Conservation (phyloP, 2,329 filamentous ascomycete species). For the Pseudopyrenochaeta lycopersici region DNA sequence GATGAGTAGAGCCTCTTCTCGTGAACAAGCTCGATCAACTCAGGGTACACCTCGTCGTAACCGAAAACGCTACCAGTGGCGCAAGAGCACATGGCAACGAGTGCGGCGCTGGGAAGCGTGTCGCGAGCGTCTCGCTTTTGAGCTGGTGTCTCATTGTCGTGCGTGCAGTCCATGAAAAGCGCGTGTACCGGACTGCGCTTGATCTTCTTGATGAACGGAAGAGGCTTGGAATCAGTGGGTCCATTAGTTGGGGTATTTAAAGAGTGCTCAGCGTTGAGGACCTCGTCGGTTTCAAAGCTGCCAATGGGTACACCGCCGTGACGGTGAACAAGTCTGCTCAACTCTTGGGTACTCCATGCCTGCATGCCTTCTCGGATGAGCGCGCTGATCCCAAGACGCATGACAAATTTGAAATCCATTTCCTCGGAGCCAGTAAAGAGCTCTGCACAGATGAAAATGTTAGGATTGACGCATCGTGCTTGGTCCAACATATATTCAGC, state of each 20-base stretch:
- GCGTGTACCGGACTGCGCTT: slow-evolving; percentile 90
- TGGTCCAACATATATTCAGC: slow-evolving; percentile 95
- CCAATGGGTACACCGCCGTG: slow-evolving; percentile 95
- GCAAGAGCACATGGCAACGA: slow-evolving; percentile 95
- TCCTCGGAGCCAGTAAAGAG: slow-evolving; percentile 95
- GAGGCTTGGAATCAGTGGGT: slow-evolving; percentile 26
- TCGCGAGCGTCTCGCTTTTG: slow-evolving; percentile 95
- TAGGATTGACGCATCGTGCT: slow-evolving; percentile 85
- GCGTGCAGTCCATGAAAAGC: slow-evolving; percentile 98
- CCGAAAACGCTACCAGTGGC: slow-evolving; percentile 97
- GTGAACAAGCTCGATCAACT: slow-evolving; percentile 89
- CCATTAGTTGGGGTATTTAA: slow-evolving; percentile 40
- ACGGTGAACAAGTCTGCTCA: slow-evolving; percentile 90
- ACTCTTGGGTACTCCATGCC: slow-evolving; percentile 91
- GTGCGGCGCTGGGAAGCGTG: slow-evolving; percentile 89
- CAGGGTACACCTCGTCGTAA: slow-evolving; percentile 95
- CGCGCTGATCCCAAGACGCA: slow-evolving; percentile 87
- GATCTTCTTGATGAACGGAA: slow-evolving; percentile 80
- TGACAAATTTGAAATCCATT: slow-evolving; percentile 95
- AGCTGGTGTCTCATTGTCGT: slow-evolving; percentile 95
- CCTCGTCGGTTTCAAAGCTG: slow-evolving; percentile 94
- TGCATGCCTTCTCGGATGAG: slow-evolving; percentile 98
- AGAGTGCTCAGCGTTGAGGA: slow-evolving; percentile 68
- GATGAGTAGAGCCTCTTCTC: slow-evolving; percentile 87
- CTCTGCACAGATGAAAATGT: slow-evolving; percentile 92